Percentiles rank a stretch among this genome's conserved stretches.
These are phyloP conservation scores for Syzygium aromaticum DNA, from an alignment of 345 rosid species.

Conservation along the genomic window DNA sequence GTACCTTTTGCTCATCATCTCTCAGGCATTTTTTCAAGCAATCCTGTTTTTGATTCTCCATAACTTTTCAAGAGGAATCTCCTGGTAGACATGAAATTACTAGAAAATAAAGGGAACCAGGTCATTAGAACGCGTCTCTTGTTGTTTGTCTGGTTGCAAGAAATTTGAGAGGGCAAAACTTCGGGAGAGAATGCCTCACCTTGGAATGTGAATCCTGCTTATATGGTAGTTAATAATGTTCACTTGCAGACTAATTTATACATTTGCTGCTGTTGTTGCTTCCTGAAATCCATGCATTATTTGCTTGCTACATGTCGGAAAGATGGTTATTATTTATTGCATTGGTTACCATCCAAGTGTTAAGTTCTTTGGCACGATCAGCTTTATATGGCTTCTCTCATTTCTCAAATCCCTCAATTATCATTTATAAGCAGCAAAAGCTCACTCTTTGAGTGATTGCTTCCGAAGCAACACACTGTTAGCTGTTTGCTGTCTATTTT, in stretches of 20 bases:
- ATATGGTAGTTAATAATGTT: neutral
- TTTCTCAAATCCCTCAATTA: neutral
- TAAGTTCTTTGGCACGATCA: neutral
- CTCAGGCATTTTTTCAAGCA: neutral
- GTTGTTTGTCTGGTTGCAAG: neutral
- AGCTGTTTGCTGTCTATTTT: neutral
- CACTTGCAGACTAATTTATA: neutral
- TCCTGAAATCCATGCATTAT: neutral
- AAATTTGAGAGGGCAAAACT: neutral
- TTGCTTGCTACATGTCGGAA: neutral
- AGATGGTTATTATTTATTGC: neutral
- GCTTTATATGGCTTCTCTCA: neutral
- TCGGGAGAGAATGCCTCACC: neutral
- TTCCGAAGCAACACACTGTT: neutral
- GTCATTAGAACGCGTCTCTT: neutral
- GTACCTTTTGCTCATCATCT: neutral
- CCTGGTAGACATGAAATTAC: neutral
- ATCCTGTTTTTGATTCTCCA: neutral
- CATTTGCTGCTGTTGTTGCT: neutral
- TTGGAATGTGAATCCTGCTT: neutral
- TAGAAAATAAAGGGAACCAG: neutral
- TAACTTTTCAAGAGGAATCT: neutral
- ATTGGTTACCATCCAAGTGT: neutral
- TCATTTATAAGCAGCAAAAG: neutral
- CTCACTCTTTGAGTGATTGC: neutral